Evolutionary conservation across 345 rosid genomes (phyloP).

Genomic region (Physaria fendleri): DNA sequence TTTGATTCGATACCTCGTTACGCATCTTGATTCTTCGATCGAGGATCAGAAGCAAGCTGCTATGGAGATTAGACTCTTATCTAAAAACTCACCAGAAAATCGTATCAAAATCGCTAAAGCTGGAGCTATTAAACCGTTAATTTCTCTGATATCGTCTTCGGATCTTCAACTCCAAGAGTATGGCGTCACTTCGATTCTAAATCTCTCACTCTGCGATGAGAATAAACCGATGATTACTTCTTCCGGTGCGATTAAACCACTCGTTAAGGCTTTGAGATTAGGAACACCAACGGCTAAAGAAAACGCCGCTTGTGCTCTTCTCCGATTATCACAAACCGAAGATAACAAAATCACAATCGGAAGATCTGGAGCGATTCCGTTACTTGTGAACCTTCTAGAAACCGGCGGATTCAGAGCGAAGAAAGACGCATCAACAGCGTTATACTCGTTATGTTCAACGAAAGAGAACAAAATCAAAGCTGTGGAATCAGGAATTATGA

Average conservation of each 20-base stretch:
- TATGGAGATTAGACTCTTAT: conserved; percentile 80
- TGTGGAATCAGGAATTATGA: conserved; percentile 71
- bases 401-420: conserved; percentile 65
- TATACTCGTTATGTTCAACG: conserved; percentile 67
- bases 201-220: conserved; percentile 90
- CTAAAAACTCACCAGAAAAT: conserved; percentile 80
- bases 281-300: conserved; percentile 76
- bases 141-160: conserved; percentile 53
- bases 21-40: conserved; percentile 54
- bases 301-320: conserved; percentile 90
- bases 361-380: conserved; percentile 84
- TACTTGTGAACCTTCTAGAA: conserved; percentile 56
- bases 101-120: conserved; percentile 73
- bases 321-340: conserved; percentile 75
- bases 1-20: conserved; percentile 52
- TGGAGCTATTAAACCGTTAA: conserved; percentile 74
- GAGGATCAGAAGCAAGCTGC: conserved; percentile 91
- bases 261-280: conserved; percentile 55
- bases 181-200: conserved; percentile 84
- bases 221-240: conserved; percentile 63
- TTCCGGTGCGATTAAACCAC: conserved; percentile 83
- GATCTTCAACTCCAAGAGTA: conserved; percentile 80
- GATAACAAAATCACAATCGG: conserved; percentile 76
- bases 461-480: conserved; percentile 81
- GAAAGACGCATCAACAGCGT: conserved; percentile 89